phyloP scores from a whole-genome alignment of 179 eudicot genomes.

The Corrigiola litoralis region DNA sequence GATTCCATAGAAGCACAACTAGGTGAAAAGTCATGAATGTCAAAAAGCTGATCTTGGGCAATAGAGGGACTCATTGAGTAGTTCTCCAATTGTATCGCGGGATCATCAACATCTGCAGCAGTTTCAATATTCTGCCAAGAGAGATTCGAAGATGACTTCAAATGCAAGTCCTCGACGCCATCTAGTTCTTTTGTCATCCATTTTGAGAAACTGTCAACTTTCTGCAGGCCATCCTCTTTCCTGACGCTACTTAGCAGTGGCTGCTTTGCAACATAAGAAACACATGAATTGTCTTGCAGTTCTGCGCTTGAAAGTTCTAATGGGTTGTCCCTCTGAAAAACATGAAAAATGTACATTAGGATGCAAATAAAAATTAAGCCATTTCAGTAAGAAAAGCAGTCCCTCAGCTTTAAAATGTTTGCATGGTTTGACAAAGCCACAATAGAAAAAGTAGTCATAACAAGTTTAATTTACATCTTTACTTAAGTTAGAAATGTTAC shows the following conservation, averaged over 20 bases:
- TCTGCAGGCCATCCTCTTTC: constrained; percentile 44
- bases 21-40: constrained; percentile 61
- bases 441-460: too few species aligned
- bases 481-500: too few species aligned
- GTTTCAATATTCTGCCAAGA: constrained; percentile 54
- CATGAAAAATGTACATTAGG: constrained; percentile 17
- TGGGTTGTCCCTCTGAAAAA: constrained; percentile 33
- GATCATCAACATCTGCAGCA: constrained; percentile 38
- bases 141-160: constrained; percentile 48
- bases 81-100: constrained; percentile 41
- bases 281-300: constrained; percentile 23
- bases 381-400: neutral
- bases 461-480: too few species aligned
- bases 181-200: constrained; percentile 67
- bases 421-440: too few species aligned
- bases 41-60: constrained; percentile 71
- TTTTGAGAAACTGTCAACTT: constrained; percentile 72
- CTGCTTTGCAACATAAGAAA: constrained; percentile 27
- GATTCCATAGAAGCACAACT: constrained; percentile 44
- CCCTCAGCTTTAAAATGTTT: too few species aligned
- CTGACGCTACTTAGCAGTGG: constrained; percentile 30
- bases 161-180: constrained; percentile 43
- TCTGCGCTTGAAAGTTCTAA: constrained; percentile 24
- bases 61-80: constrained; percentile 59
- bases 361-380: constrained; percentile 3